Conservation (phyloP, 192 early-diverging fungal species). For the Rhizophagus prolifer region DNA sequence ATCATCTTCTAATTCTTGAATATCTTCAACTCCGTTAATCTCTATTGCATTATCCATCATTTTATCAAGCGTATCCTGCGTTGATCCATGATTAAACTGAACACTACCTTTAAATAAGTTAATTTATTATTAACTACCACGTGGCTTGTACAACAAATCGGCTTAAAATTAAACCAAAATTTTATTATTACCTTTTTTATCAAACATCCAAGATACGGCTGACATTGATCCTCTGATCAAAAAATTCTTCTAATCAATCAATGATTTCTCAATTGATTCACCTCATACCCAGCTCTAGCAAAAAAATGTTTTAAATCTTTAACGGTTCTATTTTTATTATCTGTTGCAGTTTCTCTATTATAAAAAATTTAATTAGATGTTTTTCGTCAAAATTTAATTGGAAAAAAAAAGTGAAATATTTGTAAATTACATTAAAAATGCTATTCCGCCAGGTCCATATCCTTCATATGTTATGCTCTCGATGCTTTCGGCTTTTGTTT, state of each 20-base stretch:
- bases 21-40: constrained; percentile 55
- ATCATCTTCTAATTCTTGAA: constrained; percentile 47
- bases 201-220: constrained; percentile 68
- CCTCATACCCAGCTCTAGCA: constrained; percentile 45
- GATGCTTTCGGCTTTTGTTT: constrained; percentile 49
- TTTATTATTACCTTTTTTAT: constrained; percentile 62
- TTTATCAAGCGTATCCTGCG: constrained; percentile 49
- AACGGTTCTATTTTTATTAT: constrained; percentile 64
- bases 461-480: constrained; percentile 64
- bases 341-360: constrained; percentile 46
- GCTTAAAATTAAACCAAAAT: no score
- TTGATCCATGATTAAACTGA: constrained; percentile 45
- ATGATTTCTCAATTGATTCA: not conserved
- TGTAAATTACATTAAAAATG: constrained; percentile 57
- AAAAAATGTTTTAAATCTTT: constrained; percentile 63
- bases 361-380: not conserved
- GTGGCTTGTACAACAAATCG: no score
- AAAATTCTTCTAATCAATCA: not conserved
- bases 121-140: no score
- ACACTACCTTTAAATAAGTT: constrained; percentile 29
- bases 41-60: constrained; percentile 64
- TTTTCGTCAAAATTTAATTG: not conserved
- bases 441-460: constrained; percentile 57
- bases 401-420: not conserved
- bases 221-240: constrained; percentile 59